These are phyloP conservation scores for Jamesozyma rosinii DNA, from an alignment of 805 yeast species.

Conservation along the genomic window DNA sequence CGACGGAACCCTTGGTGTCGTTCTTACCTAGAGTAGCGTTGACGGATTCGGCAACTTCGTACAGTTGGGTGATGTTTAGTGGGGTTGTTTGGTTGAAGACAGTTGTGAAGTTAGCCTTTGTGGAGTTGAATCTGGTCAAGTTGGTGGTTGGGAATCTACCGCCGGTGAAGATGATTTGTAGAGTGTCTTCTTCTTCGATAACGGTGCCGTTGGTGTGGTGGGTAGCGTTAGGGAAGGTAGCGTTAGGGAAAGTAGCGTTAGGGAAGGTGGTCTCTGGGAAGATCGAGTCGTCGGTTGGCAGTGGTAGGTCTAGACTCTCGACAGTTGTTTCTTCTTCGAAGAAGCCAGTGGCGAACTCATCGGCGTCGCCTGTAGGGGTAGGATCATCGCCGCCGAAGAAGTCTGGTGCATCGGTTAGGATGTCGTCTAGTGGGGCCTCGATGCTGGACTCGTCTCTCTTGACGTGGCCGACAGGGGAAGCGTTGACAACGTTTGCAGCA, in stretches of 20 bases:
- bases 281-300: background rate
- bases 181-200: slow-evolving; percentile 2
- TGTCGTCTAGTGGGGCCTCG: background rate
- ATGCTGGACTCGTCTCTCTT: background rate
- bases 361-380: background rate
- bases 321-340: background rate
- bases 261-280: background rate
- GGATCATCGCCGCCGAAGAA: background rate
- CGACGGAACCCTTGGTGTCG: slow-evolving; percentile 15
- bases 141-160: slow-evolving; percentile 13
- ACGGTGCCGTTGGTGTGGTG: slow-evolving; percentile 1
- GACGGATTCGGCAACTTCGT: slow-evolving; percentile 13
- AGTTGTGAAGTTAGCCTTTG: slow-evolving; percentile 11
- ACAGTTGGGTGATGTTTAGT: slow-evolving; percentile 19
- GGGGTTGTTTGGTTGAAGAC: slow-evolving; percentile 15
- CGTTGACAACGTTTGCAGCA: slow-evolving; percentile 11
- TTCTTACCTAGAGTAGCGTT: slow-evolving; percentile 9
- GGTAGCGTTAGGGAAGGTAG: slow-evolving; percentile 3
- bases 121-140: slow-evolving; percentile 8
- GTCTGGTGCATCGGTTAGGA: background rate
- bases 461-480: slow-evolving; percentile 9
- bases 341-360: no score
- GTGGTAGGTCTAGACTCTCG: background rate
- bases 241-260: background rate
- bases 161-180: slow-evolving; percentile 19